A percentile compares a stretch with the other conserved stretches of the same genome.
These are phyloP conservation scores for Leishmania tropica DNA, from an alignment of 208 protist genomes.

Conservation along the genomic window DNA sequence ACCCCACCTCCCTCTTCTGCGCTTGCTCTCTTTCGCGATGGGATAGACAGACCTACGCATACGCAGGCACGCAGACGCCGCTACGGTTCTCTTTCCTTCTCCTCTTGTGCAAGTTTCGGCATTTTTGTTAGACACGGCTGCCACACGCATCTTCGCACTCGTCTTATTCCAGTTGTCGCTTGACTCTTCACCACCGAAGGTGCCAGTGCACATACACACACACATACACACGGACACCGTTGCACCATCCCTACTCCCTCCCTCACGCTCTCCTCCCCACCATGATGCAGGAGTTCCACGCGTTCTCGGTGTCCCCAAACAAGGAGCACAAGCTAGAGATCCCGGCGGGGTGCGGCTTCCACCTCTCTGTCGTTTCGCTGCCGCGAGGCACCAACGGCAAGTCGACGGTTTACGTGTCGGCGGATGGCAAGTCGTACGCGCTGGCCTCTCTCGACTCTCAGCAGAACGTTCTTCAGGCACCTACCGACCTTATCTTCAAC, in stretches of 20 bases:
- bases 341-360: conserved; percentile 58
- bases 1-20: background rate
- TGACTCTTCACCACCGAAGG: background rate
- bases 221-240: background rate
- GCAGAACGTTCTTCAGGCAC: conserved; percentile 60
- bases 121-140: no score
- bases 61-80: background rate
- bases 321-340: conserved; percentile 71
- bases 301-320: conserved; percentile 67
- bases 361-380: conserved; percentile 74
- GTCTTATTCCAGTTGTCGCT: background rate
- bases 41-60: background rate
- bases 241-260: background rate
- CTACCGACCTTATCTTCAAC: conserved; percentile 86
- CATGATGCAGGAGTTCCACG: conserved; percentile 83
- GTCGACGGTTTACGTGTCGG: conserved; percentile 75
- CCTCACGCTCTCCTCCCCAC: background rate
- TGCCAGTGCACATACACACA: background rate
- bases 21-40: background rate
- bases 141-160: background rate
- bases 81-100: background rate
- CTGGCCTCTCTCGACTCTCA: conserved; percentile 72
- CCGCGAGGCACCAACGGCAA: conserved; percentile 67
- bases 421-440: conserved; percentile 83
- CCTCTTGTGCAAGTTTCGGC: no score